Conservation (phyloP, 257 asterid species). For the Echium plantagineum region DNA sequence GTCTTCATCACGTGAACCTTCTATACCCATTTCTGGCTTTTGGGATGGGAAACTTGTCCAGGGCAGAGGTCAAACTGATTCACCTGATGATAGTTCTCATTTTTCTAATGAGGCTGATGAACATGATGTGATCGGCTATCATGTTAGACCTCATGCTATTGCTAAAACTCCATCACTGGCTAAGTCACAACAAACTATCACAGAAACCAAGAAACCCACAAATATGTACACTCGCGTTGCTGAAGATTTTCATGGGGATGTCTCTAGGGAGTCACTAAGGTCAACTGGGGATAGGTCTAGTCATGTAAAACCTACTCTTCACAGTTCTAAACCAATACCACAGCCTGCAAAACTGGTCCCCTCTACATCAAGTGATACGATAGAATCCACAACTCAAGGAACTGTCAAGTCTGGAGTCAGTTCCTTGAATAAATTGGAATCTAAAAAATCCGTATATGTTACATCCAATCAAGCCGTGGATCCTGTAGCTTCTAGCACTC, state of each 20-base stretch:
- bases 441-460: slow-evolving; percentile 17
- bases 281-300: slow-evolving; percentile 13
- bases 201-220: slow-evolving; percentile 21
- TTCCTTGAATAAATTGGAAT: slow-evolving; percentile 20
- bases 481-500: slow-evolving; percentile 20
- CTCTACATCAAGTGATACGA: slow-evolving; percentile 13
- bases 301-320: slow-evolving; percentile 10
- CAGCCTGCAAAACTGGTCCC: slow-evolving; percentile 15
- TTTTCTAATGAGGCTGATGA: slow-evolving; percentile 17
- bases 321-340: slow-evolving; percentile 10
- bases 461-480: slow-evolving; percentile 21
- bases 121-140: slow-evolving; percentile 16
- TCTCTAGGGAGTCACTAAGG: slow-evolving; percentile 19
- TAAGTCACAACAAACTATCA: slow-evolving; percentile 13
- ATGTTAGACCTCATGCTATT: slow-evolving; percentile 17
- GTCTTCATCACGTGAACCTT: slow-evolving; percentile 35
- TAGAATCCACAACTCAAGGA: slow-evolving; percentile 11
- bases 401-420: slow-evolving; percentile 17
- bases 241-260: slow-evolving; percentile 19
- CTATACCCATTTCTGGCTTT: slow-evolving; percentile 51
- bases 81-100: slow-evolving; percentile 16
- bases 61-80: slow-evolving; percentile 28
- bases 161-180: slow-evolving; percentile 14
- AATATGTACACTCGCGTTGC: slow-evolving; percentile 8
- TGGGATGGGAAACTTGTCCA: slow-evolving; percentile 49